Base-by-base conservation (phyloP, 2,329 filamentous ascomycete species). In the Aspergillus pseudotamarii region DNA sequence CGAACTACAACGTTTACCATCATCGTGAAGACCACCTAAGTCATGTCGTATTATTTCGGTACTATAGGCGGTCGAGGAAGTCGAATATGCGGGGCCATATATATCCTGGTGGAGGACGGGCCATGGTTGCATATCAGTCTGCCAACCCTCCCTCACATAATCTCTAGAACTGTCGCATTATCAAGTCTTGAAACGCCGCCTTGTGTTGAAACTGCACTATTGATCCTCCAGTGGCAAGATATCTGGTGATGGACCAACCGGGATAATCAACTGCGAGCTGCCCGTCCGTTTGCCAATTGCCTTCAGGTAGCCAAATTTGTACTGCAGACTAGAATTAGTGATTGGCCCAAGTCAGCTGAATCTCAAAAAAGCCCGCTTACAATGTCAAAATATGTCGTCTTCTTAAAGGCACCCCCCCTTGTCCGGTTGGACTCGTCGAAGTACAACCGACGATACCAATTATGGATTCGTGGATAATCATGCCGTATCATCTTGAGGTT, bases 401-500 rank as follows among this genome's bases (percentile, higher is more conserved):
- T 74, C 64, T 74, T 78, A 64, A 83, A 83, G 3, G 78, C 79
- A 3, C 63, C 65, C 19, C 75, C 75, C 6, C 77, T 76, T 6
- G 80, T 82, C 60, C 71, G 70, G 45, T 78, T 76, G 1, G 75
- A 77, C 41, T 79, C 76, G 66, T 83, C 80, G 74, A 80, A 83
- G 63, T 84, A 84, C 30, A 84, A 65, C 28, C 74, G 75, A 61
- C 80, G 72, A 65, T 82, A 71, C 82, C 82, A 84, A 34, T 75
- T 74, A 64, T 83, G 77, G 32, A 84, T 73, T 1, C 72, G 70
- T 43, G 81, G 82, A 66, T 88, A 90, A 68, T 89, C 86, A 67
- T 88, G 81, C 3, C 87, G 79, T 62, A 91, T 87, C 70, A 85
- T 87, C 69, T 84, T 86, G 21, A 89, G 70, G 64, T 90, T 90